These are phyloP conservation scores for Begonia fuchsioides DNA, from an alignment of 306 rosid species.

Conservation along the genomic window DNA sequence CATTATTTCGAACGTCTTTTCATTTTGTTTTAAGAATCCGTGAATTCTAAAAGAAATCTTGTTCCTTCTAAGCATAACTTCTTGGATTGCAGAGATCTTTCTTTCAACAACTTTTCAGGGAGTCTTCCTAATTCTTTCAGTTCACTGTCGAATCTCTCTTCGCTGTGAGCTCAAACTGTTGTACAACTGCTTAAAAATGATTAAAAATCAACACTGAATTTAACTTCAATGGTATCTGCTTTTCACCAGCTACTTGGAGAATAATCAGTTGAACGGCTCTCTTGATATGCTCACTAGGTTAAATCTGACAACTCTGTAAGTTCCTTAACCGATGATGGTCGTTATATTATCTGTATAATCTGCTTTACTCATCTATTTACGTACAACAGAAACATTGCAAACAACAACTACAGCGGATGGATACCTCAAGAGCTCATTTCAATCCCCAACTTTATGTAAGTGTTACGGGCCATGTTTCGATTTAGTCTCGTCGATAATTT, in stretches of 20 bases:
- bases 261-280: slow-evolving; percentile 66
- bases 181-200: no score
- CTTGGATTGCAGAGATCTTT: slow-evolving; percentile 51
- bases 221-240: slow-evolving; percentile 6
- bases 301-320: slow-evolving; percentile 59
- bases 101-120: slow-evolving; percentile 65
- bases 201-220: no score
- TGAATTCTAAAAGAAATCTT: no score
- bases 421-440: slow-evolving; percentile 66
- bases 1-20: background rate
- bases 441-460: slow-evolving; percentile 63
- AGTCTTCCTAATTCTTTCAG: slow-evolving; percentile 64
- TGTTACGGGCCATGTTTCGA: background rate
- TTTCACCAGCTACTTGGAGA: slow-evolving; percentile 60
- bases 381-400: slow-evolving; percentile 63
- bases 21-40: background rate
- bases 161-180: slow-evolving; percentile 37
- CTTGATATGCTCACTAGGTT: slow-evolving; percentile 47
- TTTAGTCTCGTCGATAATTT: slow-evolving; percentile 5
- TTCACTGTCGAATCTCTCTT: slow-evolving; percentile 67
- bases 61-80: no score
- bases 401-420: slow-evolving; percentile 79
- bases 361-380: slow-evolving; percentile 11
- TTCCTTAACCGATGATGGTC: slow-evolving; percentile 1
- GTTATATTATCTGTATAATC: slow-evolving; percentile 9